A percentile compares a stretch with the other conserved stretches of the same genome.
These are phyloP conservation scores for Knufia fluminis DNA, from an alignment of 2,329 filamentous ascomycete species.

Conservation along the genomic window DNA sequence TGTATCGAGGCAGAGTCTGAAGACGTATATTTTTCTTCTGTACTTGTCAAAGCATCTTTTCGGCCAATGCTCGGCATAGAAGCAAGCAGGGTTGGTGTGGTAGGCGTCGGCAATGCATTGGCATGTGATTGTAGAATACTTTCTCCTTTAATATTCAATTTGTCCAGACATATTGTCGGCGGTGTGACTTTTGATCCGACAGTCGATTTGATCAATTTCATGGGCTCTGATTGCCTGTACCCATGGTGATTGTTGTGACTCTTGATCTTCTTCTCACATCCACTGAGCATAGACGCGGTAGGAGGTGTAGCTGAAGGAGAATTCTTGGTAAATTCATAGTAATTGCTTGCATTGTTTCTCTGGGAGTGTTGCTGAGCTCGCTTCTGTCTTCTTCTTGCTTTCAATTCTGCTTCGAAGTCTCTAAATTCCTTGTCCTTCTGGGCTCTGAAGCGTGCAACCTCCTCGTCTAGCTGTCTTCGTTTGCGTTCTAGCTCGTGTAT, in stretches of 20 bases:
- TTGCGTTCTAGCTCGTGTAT: constrained; percentile 17
- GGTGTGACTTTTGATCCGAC: constrained; percentile 5
- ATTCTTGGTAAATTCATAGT: constrained; percentile 5
- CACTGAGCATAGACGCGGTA: neutral
- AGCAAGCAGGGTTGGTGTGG: constrained; percentile 9
- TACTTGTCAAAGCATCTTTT: constrained; percentile 8
- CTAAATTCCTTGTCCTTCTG: constrained; percentile 23
- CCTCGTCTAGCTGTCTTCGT: constrained; percentile 22
- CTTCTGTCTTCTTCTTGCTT: constrained; percentile 4
- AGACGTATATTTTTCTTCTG: neutral
- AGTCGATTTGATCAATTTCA: constrained; percentile 4
- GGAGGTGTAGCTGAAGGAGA: constrained; percentile 2
- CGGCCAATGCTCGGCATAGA: constrained; percentile 7
- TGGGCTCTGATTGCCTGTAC: neutral
- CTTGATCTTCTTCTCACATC: constrained; percentile 4
- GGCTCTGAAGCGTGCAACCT: constrained; percentile 21
- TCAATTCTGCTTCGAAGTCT: constrained; percentile 22
- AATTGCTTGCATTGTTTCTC: constrained; percentile 6
- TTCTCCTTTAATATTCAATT: constrained; percentile 17
- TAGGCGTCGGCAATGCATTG: constrained; percentile 7
- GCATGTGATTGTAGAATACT: constrained; percentile 13
- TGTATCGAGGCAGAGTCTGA: neutral
- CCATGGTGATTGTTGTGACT: neutral
- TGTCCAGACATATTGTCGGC: constrained; percentile 19
- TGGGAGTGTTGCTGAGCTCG: constrained; percentile 8